These are phyloP conservation scores for Ustilago shanxiensis DNA, from an alignment of 1,284 basidiomycete species.

Conservation along the genomic window DNA sequence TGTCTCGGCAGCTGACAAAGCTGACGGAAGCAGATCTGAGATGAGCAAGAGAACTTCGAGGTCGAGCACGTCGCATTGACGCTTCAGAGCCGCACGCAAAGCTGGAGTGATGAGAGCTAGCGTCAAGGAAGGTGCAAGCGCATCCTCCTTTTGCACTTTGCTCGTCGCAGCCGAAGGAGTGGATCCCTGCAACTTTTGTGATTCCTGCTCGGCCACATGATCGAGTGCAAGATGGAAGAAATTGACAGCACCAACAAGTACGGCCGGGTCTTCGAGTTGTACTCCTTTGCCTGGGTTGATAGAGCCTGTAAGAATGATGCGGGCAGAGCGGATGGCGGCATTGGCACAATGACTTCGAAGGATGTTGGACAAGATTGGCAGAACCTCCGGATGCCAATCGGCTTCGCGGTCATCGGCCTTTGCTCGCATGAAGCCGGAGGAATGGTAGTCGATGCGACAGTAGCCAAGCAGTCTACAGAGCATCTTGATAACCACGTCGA, in stretches of 20 bases:
- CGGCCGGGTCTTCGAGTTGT: slow-evolving; percentile 50
- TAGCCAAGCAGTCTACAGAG: slow-evolving; percentile 64
- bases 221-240: slow-evolving; percentile 61
- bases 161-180: slow-evolving; percentile 12
- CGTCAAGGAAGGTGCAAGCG: slow-evolving; percentile 54
- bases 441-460: slow-evolving; percentile 36
- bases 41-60: slow-evolving; percentile 63
- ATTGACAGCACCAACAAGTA: slow-evolving; percentile 62
- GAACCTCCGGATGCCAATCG: slow-evolving; percentile 46
- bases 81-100: slow-evolving; percentile 58
- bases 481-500: slow-evolving; percentile 54
- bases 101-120: slow-evolving; percentile 62
- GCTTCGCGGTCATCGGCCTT: slow-evolving; percentile 29
- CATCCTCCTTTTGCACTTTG: slow-evolving; percentile 50
- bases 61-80: slow-evolving; percentile 61
- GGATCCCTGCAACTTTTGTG: slow-evolving; percentile 31
- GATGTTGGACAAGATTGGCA: slow-evolving; percentile 59
- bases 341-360: slow-evolving; percentile 67
- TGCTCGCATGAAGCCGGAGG: slow-evolving; percentile 32
- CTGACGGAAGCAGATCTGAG: slow-evolving; percentile 54
- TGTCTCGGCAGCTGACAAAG: slow-evolving; percentile 5
- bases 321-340: slow-evolving; percentile 57
- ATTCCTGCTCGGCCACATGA: slow-evolving; percentile 52
- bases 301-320: slow-evolving; percentile 40
- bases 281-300: not conserved